phyloP scores from a whole-genome alignment of 805 yeast species.

The Barnettozyma californica region DNA sequence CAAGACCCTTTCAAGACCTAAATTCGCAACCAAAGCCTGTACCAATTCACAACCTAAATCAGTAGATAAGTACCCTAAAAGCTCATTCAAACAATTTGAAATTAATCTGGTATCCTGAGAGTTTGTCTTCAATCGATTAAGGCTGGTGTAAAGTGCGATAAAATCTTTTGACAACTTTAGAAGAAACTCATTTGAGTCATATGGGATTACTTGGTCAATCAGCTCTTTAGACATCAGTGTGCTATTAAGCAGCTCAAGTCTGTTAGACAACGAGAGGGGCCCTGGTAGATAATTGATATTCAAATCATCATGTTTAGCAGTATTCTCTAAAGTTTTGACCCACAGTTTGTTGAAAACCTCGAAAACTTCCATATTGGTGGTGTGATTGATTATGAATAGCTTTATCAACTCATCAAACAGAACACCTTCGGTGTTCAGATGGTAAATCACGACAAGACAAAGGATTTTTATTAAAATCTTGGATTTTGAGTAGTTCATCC shows the following conservation, averaged over 20 bases:
- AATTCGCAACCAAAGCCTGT: constrained; percentile 5
- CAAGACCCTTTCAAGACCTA: constrained; percentile 8
- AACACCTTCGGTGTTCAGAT: constrained; percentile 6
- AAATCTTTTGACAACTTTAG: constrained; percentile 10
- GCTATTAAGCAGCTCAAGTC: constrained; percentile 11
- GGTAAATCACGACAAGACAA: constrained; percentile 13
- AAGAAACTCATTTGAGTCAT: constrained; percentile 10
- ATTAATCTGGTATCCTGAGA: background rate
- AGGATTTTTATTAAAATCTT: constrained; percentile 15
- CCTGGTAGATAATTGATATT: constrained; percentile 15
- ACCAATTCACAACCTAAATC: constrained; percentile 13
- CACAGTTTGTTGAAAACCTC: constrained; percentile 23
- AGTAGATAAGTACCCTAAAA: constrained; percentile 7
- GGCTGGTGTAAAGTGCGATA: constrained; percentile 4
- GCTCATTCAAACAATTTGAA: background rate
- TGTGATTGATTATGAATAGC: constrained; percentile 11
- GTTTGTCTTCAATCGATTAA: constrained; percentile 1
- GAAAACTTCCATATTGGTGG: constrained; percentile 21
- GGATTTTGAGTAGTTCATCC: constrained; percentile 11
- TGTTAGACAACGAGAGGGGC: constrained; percentile 19
- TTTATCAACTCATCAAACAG: constrained; percentile 12
- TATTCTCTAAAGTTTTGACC: constrained; percentile 18
- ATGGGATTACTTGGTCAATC: constrained; percentile 17
- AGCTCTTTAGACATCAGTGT: constrained; percentile 4
- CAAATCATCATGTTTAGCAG: background rate